Conservation (phyloP, 2,329 filamentous ascomycete genomes). For the Cladosporium sphaerospermum region DNA sequence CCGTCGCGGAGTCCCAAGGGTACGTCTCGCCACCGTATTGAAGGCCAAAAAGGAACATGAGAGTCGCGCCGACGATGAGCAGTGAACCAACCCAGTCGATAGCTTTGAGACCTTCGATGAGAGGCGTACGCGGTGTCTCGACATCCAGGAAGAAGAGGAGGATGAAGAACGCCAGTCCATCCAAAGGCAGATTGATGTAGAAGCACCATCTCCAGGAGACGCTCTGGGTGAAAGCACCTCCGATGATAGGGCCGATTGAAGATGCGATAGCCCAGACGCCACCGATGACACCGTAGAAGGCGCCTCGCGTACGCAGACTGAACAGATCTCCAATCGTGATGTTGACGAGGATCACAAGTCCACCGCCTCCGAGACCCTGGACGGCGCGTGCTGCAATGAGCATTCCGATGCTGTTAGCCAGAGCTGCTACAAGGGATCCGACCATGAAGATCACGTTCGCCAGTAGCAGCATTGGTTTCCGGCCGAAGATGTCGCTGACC, state of each 20-base stretch:
- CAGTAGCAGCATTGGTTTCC: conserved; percentile 55
- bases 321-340: conserved; percentile 61
- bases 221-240: conserved; percentile 59
- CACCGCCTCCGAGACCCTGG: conserved; percentile 59
- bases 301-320: conserved; percentile 49
- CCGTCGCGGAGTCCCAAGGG: conserved; percentile 68
- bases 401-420: conserved; percentile 55
- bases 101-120: conserved; percentile 55
- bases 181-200: conserved; percentile 60
- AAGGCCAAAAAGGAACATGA: conserved; percentile 81
- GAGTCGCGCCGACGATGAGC: conserved; percentile 65
- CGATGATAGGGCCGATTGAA: conserved; percentile 60
- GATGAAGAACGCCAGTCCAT: conserved; percentile 53
- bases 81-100: conserved; percentile 62
- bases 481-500: conserved; percentile 60
- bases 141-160: conserved; percentile 59
- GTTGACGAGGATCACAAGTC: conserved; percentile 57
- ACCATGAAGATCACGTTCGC: conserved; percentile 58
- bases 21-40: conserved; percentile 73
- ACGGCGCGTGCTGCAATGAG: conserved; percentile 56
- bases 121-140: conserved; percentile 59
- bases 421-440: conserved; percentile 54
- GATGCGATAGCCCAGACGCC: conserved; percentile 62
- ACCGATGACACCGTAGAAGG: conserved; percentile 60
- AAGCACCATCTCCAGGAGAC: conserved; percentile 62